Conservation (phyloP, 2,329 filamentous ascomycete species). For the Epichloe aotearoae region DNA sequence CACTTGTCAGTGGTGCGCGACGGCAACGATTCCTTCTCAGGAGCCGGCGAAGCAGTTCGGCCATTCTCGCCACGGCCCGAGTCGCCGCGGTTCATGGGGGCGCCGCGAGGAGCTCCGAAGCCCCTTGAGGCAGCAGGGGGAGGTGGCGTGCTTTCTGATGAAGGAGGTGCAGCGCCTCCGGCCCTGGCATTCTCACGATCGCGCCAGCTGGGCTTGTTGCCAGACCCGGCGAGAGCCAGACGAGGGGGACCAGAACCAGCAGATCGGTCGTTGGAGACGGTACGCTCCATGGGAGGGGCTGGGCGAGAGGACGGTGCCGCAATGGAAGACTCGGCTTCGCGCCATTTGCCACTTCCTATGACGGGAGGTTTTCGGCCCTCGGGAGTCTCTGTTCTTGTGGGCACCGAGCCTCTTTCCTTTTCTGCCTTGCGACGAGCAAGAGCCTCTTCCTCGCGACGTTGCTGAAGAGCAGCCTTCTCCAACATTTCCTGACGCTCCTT, state of each 20-base stretch:
- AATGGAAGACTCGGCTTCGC: constrained; percentile 24
- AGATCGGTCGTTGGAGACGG: constrained; percentile 33
- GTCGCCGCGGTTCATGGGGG: constrained; percentile 29
- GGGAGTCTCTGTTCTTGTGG: constrained; percentile 12
- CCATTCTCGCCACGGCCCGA: constrained; percentile 30
- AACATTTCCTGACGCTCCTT: constrained; percentile 54
- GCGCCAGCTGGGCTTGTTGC: constrained; percentile 56
- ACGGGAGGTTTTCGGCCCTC: constrained; percentile 20
- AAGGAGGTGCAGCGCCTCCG: constrained; percentile 17
- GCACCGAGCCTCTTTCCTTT: constrained; percentile 34
- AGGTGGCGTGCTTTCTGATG: constrained; percentile 31
- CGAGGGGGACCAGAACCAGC: constrained; percentile 40
- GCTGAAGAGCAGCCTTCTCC: constrained; percentile 56
- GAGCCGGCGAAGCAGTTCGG: constrained; percentile 26
- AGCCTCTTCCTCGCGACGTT: constrained; percentile 77
- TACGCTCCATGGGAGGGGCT: constrained; percentile 25
- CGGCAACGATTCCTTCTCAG: constrained; percentile 35
- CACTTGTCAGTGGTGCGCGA: constrained; percentile 44
- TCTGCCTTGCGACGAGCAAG: constrained; percentile 59
- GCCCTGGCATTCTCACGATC: constrained; percentile 50
- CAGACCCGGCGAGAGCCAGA: constrained; percentile 45
- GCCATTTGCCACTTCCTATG: constrained; percentile 28
- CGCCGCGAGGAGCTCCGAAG: constrained; percentile 19
- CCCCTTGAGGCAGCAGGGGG: constrained; percentile 29
- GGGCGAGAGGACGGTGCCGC: constrained; percentile 15